Percentiles rank a stretch among this genome's conserved stretches.
phyloP scores from a whole-genome alignment of 129 eudicot genomes.

The Rutidosis leptorrhynchoides region DNA sequence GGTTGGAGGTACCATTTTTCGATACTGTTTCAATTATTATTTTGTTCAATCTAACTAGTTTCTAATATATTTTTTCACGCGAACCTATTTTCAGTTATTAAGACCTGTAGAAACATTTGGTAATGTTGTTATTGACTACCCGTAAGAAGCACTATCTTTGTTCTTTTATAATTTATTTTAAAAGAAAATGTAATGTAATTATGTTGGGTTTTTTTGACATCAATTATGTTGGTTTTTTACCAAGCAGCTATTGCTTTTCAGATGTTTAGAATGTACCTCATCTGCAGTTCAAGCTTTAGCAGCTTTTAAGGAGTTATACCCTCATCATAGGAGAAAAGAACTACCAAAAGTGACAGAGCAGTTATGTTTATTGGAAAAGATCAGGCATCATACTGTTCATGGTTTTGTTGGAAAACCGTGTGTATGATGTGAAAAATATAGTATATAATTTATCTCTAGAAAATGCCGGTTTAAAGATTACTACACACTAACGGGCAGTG shows the following conservation, averaged over 20 bases:
- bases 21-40: not conserved
- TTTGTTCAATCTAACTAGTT: not conserved
- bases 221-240: not conserved
- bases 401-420: too few species aligned
- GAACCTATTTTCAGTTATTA: constrained; percentile 46
- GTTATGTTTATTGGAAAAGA: not conserved
- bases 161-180: too few species aligned
- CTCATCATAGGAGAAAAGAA: constrained; percentile 13
- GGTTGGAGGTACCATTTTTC: constrained; percentile 67
- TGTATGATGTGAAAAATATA: too few species aligned
- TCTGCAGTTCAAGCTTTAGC: constrained; percentile 12
- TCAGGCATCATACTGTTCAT: constrained; percentile 7
- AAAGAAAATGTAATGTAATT: too few species aligned
- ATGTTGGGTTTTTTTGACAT: not conserved
- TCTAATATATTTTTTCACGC: not conserved
- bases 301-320: not conserved
- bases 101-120: constrained; percentile 98
- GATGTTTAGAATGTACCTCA: constrained; percentile 16
- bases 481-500: too few species aligned
- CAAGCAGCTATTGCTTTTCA: not conserved
- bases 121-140: constrained; percentile 40
- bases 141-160: not conserved
- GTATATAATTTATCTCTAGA: too few species aligned
- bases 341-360: constrained; percentile 1
- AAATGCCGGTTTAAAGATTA: too few species aligned